Evolutionary conservation across 2,329 filamentous ascomycete species (phyloP).

Genomic region (Aureobasidium sp.): DNA sequence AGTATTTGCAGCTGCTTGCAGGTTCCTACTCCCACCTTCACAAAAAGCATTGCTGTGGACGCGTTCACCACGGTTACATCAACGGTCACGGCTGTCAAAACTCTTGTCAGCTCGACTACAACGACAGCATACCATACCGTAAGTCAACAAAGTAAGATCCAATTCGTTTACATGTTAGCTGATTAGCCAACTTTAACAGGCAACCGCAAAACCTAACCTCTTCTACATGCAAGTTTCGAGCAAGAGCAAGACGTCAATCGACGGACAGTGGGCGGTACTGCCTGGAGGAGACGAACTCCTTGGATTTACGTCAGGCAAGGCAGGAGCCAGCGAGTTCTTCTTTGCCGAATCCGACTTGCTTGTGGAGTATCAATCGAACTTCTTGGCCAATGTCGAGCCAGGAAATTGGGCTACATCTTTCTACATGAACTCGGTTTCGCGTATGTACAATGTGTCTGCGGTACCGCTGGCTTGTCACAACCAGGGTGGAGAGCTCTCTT

Average conservation of each 20-base stretch:
- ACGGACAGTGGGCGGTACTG: background rate
- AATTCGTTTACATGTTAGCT: background rate
- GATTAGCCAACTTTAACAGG: background rate
- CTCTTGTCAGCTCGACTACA: background rate
- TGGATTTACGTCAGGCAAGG: background rate
- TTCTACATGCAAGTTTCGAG: constrained; percentile 9
- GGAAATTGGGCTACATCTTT: background rate
- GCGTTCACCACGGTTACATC: background rate
- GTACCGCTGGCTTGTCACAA: background rate
- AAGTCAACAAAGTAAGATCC: background rate
- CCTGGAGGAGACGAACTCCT: background rate
- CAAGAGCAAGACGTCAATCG: background rate
- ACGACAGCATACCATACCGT: constrained; percentile 6
- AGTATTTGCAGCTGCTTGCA: constrained; percentile 15
- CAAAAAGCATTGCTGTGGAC: background rate
- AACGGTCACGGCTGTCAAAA: background rate
- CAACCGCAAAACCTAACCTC: background rate
- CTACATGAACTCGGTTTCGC: background rate
- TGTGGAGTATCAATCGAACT: background rate
- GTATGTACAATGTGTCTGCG: background rate
- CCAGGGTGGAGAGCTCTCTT: background rate
- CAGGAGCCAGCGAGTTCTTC: background rate
- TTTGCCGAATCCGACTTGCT: background rate
- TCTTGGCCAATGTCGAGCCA: background rate
- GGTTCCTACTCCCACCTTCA: constrained; percentile 14